Base-by-base conservation (phyloP, 805 yeast genomes). In the Kodamaea laetipori region DNA sequence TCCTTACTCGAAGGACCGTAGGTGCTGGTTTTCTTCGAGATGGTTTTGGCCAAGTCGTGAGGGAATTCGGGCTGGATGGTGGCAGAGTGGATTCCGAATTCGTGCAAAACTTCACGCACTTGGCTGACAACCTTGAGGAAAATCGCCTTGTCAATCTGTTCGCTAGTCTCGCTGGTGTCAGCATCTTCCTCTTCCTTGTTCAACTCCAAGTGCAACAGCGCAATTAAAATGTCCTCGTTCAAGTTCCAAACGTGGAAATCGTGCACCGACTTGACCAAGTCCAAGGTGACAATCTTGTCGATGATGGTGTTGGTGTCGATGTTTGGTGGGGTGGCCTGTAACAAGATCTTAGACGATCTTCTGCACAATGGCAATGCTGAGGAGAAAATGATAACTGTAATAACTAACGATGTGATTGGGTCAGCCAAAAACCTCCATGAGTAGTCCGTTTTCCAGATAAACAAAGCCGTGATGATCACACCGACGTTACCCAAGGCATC, bases 191-290 rank as follows among this genome's bases (percentile, higher is more conserved):
- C 38, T 4, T 38, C 50, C 15, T 52, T 57, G 26, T 47, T 50
- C 33, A 94, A 74, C 56, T 89, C 87, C 31, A 90, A 85, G 62
- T 92, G 99, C 47, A 94, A 74, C 1, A 96, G 84, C 1, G 97
- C 97, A 59, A 92, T 87, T 52, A 82, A 76, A 43, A 86, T 77
- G 48, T 82, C 84, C 66, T 92, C 99, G 39, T 90, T 87, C 53
- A 92, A 76, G 61, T 90, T 92, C 99, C 99, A 92, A 46, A 92
- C 83, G 64, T 92, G 99, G 74, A 92, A 83, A 66, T 92, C 99
- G 63, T 92, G 99, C 24, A 94, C 83, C 1, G 95, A 86, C 45
- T 78, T 74, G 40, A 92, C 92, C 18, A 90, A 86, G 1, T 80
- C 77, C 13, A 94, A 72, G 12, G 77, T 67, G 27, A 80, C 64